Evolutionary conservation across 2,329 filamentous ascomycete species (phyloP), one percentile per base, ranked within the genome.

Genomic region (Botrytis porri): DNA sequence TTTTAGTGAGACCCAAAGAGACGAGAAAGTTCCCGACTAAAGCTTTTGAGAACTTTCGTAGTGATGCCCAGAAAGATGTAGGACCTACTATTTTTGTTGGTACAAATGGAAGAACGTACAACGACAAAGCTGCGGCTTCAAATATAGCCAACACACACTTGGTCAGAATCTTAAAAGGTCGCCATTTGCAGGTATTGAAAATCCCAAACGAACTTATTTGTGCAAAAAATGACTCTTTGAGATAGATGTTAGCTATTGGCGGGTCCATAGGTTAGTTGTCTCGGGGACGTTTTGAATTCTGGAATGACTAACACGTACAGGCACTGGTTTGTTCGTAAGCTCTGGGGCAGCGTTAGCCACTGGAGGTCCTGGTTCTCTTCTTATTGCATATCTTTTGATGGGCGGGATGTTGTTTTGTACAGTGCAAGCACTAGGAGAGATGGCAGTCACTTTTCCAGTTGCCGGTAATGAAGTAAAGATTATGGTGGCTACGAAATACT

Each of bases 181-280:
- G 94, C 59, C 95, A 98, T 84, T 82, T 98, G 80, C 70, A 72
- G 70, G 70, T 72, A 72, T 41, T 41, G 8, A 32, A 29, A 29
- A 45, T 29, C 35, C 29, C 20, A 22, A 12, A 10, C 39, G 22
- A 22, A 43, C 20, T 22, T 51, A 14, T 20, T 67, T 20, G 32
- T 6, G 7, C 66, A 18, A 10, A n/a, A 43, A 60, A 59, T 72
- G 61, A 72, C 70, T 45, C 41, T 25, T 20, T 32, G 29, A 22
- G 63, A 37, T 95, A 98, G 85, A 98, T 98, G 95, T 98, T 98
- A 85, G 95, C 95, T 29, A 97, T 98, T 77, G 94, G 94, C 78
- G 94, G 95, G 62, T 95, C 93, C 22, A 97, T 98, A 79, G 93
- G 92, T 89, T 84, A 76, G 69, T 77, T 57, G 25, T 90, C 18